A percentile compares a stretch with the other conserved stretches of the same genome.
Evolutionary conservation across 176 grass and related monocot genomes (phyloP).

Genomic region (Cymbopogon citratus): DNA sequence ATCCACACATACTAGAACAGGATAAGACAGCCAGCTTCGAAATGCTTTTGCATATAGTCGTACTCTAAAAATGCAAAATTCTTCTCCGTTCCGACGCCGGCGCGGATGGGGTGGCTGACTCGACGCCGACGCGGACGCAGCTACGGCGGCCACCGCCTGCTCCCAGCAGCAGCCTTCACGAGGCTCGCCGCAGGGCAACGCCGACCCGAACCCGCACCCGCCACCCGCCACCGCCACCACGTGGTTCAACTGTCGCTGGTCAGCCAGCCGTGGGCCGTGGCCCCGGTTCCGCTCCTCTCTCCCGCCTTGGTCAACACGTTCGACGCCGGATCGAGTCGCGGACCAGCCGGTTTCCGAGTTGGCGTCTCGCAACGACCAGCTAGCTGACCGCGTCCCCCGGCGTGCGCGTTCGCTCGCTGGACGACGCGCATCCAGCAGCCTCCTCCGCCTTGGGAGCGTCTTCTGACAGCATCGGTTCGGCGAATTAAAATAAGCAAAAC

Average conservation of each 20-base stretch:
- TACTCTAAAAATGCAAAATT: too few species aligned
- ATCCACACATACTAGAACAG: neutral
- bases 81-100: neutral
- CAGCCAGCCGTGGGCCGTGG: neutral
- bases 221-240: neutral
- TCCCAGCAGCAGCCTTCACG: neutral
- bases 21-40: conserved; percentile 1
- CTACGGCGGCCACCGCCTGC: neutral
- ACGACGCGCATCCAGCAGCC: neutral
- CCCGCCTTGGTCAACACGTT: conserved; percentile 10
- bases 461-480: neutral
- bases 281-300: neutral
- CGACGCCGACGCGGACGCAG: conserved; percentile 14
- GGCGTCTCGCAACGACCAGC: conserved; percentile 1
- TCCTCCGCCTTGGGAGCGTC: neutral
- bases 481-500: neutral
- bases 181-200: neutral
- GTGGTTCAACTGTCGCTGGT: neutral
- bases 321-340: neutral
- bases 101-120: conserved; percentile 3
- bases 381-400: neutral
- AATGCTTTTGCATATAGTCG: neutral
- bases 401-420: neutral
- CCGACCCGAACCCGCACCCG: neutral
- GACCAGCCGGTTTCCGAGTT: neutral